These are phyloP conservation scores for Fusarium chuoi DNA, from an alignment of 2,329 filamentous ascomycete species.

Conservation along the genomic window DNA sequence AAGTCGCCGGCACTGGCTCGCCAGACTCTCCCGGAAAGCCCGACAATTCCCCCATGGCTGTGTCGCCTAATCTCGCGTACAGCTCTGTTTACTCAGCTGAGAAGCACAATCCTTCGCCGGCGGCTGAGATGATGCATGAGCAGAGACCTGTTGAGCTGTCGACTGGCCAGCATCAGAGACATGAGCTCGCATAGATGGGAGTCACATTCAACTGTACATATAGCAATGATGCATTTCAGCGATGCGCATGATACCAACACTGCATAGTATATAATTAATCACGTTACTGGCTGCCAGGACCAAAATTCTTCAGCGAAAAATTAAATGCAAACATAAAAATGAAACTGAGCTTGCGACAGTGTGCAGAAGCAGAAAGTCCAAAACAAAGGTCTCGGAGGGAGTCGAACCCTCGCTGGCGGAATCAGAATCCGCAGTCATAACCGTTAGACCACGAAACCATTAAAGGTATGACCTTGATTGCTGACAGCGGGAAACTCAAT, in stretches of 20 bases:
- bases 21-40: background rate
- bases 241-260: background rate
- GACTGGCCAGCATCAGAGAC: background rate
- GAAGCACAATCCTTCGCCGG: background rate
- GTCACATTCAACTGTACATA: background rate
- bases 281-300: background rate
- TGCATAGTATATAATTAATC: background rate
- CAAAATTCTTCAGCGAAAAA: too few relatives aligned
- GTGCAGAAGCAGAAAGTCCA: rapidly evolving
- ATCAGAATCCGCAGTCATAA: slow-evolving; percentile 3
- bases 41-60: background rate
- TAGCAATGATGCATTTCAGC: background rate
- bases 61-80: background rate
- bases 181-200: slow-evolving; percentile 10
- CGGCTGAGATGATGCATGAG: slow-evolving; percentile 4
- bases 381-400: background rate
- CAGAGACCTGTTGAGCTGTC: background rate
- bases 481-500: background rate
- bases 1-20: background rate
- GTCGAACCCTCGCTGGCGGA: slow-evolving; percentile 1
- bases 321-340: background rate
- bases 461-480: background rate
- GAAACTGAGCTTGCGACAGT: rapidly evolving
- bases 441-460: slow-evolving; percentile 2
- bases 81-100: background rate